These are phyloP conservation scores for Kitagawia praeruptora DNA, from an alignment of 129 eudicot genomes.

Conservation along the genomic window DNA sequence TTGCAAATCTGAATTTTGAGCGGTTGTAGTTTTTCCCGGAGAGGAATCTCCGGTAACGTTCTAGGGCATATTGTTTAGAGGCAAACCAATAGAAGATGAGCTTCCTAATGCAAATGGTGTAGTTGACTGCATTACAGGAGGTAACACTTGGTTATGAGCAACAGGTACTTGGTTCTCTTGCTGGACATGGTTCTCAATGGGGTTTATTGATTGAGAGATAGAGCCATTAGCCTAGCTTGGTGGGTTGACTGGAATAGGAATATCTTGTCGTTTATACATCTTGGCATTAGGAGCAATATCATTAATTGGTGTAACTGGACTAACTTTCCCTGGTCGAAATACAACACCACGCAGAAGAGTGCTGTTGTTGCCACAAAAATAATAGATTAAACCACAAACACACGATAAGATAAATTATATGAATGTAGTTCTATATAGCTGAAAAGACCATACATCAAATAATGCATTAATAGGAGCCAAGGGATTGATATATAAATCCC, in stretches of 20 bases:
- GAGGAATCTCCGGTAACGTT: slow-evolving; percentile 2
- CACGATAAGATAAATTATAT: background rate
- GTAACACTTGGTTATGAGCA: slow-evolving; percentile 6
- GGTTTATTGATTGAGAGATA: slow-evolving; percentile 16
- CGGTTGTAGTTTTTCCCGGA: slow-evolving; percentile 6
- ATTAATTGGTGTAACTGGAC: slow-evolving; percentile 44
- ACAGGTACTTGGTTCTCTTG: slow-evolving; percentile 25
- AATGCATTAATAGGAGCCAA: too few species aligned
- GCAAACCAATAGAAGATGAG: slow-evolving; percentile 6
- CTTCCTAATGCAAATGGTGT: background rate
- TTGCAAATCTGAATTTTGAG: background rate
- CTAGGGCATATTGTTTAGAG: background rate
- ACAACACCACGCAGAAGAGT: slow-evolving; percentile 55
- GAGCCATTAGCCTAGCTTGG: slow-evolving; percentile 14
- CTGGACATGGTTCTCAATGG: slow-evolving; percentile 9
- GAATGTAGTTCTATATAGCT: background rate
- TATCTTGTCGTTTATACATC: slow-evolving; percentile 42
- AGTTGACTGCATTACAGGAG: slow-evolving; percentile 13
- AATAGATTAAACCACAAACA: too few species aligned
- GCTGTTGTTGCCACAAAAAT: slow-evolving; percentile 26
- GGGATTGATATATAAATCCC: too few species aligned
- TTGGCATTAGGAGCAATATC: slow-evolving; percentile 46
- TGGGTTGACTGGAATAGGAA: slow-evolving; percentile 33
- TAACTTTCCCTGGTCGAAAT: slow-evolving; percentile 44
- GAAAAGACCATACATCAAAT: too few species aligned